These are phyloP conservation scores for Priceomyces carsonii DNA, from an alignment of 805 yeast genomes.

Conservation along the genomic window DNA sequence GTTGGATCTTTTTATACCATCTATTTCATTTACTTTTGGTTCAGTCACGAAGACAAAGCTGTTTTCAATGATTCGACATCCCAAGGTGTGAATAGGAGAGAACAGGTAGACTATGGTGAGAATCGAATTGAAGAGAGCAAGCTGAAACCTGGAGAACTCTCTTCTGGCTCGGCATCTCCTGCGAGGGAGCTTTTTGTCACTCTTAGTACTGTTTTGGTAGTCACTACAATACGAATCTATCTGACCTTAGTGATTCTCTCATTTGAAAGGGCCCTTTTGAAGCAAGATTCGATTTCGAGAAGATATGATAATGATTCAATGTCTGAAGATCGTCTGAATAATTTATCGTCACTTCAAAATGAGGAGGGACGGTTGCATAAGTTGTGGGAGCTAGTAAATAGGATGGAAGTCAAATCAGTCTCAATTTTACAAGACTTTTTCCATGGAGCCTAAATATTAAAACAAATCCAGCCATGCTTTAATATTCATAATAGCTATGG, in stretches of 20 bases:
- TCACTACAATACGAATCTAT: conserved; percentile 55
- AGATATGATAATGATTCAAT: conserved; percentile 15
- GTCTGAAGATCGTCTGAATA: conserved; percentile 14
- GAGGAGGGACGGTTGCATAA: conserved; percentile 20
- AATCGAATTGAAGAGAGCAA: no score
- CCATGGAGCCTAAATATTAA: conserved; percentile 3
- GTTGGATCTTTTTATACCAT: conserved; percentile 68
- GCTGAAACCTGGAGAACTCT: neutral
- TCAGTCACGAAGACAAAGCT: conserved; percentile 45
- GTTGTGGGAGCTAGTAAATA: conserved; percentile 21
- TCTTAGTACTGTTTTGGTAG: conserved; percentile 47
- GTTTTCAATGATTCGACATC: conserved; percentile 15
- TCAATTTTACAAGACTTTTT: conserved; percentile 26
- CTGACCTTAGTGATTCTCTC: conserved; percentile 60
- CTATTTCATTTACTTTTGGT: conserved; percentile 79
- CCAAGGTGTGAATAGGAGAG: conserved; percentile 1
- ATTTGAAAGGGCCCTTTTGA: conserved; percentile 57
- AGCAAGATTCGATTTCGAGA: conserved; percentile 29
- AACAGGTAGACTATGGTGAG: conserved; percentile 2
- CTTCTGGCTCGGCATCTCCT: conserved; percentile 65
- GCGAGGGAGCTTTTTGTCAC: conserved; percentile 57
- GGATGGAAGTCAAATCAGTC: conserved; percentile 34
- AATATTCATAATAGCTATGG: no score
- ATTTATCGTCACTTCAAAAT: conserved; percentile 24
- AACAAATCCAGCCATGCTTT: no score